Percentiles rank a stretch among this genome's conserved stretches.
Evolutionary conservation across 2,329 filamentous ascomycete species (phyloP).

Genomic region (Stagonosporopsis tanaceti): DNA sequence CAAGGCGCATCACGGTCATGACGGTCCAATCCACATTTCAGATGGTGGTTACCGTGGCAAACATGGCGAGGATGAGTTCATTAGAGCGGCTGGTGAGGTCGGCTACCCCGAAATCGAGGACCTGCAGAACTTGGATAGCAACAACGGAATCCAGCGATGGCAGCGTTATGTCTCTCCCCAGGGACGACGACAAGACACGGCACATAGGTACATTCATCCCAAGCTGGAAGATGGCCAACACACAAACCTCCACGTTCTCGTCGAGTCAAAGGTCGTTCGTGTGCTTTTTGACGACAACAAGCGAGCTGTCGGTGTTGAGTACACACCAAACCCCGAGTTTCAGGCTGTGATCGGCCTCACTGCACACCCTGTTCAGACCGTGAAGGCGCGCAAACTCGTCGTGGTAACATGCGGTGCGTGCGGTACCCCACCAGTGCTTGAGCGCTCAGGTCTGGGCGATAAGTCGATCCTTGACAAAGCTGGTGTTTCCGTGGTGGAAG

Average conservation of each 20-base stretch:
- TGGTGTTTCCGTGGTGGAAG: conserved; percentile 60
- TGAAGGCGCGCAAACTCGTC: conserved; percentile 65
- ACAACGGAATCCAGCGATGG: conserved; percentile 55
- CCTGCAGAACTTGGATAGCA: conserved; percentile 59
- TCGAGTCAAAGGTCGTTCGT: conserved; percentile 63
- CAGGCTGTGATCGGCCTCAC: conserved; percentile 41
- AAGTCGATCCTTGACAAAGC: conserved; percentile 59
- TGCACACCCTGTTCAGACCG: conserved; percentile 42
- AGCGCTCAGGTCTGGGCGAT: conserved; percentile 69
- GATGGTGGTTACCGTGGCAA: conserved; percentile 57
- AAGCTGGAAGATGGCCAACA: conserved; percentile 59
- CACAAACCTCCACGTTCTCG: conserved; percentile 67
- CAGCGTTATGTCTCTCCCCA: conserved; percentile 60
- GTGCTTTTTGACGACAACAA: conserved; percentile 63
- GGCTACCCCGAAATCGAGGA: conserved; percentile 64
- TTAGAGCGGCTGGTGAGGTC: conserved; percentile 57
- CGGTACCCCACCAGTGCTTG: conserved; percentile 64
- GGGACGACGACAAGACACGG: conserved; percentile 66
- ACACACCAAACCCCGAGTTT: conserved; percentile 58
- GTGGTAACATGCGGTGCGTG: conserved; percentile 60
- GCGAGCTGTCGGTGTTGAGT: conserved; percentile 68
- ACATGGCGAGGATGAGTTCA: conserved; percentile 57
- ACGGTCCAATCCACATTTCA: conserved; percentile 65
- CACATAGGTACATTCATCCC: conserved; percentile 64
- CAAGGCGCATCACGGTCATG: conserved; percentile 58